Conservation (phyloP, 2,329 filamentous ascomycete species). For the Diatrype stigma region DNA sequence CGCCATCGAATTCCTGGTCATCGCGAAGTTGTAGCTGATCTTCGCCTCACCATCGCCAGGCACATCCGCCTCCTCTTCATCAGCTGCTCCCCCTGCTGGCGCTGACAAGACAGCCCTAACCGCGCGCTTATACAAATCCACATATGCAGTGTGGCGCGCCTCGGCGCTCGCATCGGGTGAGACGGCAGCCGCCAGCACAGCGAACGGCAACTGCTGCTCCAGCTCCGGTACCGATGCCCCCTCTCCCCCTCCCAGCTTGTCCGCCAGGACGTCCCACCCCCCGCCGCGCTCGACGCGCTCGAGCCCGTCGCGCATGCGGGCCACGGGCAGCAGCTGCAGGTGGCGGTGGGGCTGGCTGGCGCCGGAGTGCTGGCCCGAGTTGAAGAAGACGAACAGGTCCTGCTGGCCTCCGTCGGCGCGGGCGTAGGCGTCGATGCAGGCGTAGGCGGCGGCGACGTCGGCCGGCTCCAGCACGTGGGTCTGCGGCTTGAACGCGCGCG, state of each 20-base stretch:
- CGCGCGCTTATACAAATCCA: constrained; percentile 43
- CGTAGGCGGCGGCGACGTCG: constrained; percentile 59
- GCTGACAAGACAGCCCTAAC: constrained; percentile 22
- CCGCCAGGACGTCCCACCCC: constrained; percentile 49
- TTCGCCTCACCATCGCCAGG: constrained; percentile 35
- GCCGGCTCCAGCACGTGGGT: constrained; percentile 55
- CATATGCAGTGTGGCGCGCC: constrained; percentile 39
- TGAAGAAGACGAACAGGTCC: constrained; percentile 64
- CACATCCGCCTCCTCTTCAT: constrained; percentile 13
- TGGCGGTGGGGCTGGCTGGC: constrained; percentile 70
- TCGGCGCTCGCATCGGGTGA: constrained; percentile 27
- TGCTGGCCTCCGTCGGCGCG: constrained; percentile 13
- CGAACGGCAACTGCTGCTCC: constrained; percentile 35
- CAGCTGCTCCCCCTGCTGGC: no score
- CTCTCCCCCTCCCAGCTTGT: constrained; percentile 25
- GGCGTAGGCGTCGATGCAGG: constrained; percentile 56
- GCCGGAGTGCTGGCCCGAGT: constrained; percentile 63
- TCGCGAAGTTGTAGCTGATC: constrained; percentile 62
- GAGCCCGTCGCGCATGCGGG: constrained; percentile 56
- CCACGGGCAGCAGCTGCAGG: constrained; percentile 65
- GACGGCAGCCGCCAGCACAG: constrained; percentile 38
- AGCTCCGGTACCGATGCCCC: no score
- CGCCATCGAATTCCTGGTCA: constrained; percentile 51
- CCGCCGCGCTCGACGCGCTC: constrained; percentile 17
- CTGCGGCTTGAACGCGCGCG: constrained; percentile 60